Conservation (phyloP, 139 green algal species). For the Chlorella sp. region DNA sequence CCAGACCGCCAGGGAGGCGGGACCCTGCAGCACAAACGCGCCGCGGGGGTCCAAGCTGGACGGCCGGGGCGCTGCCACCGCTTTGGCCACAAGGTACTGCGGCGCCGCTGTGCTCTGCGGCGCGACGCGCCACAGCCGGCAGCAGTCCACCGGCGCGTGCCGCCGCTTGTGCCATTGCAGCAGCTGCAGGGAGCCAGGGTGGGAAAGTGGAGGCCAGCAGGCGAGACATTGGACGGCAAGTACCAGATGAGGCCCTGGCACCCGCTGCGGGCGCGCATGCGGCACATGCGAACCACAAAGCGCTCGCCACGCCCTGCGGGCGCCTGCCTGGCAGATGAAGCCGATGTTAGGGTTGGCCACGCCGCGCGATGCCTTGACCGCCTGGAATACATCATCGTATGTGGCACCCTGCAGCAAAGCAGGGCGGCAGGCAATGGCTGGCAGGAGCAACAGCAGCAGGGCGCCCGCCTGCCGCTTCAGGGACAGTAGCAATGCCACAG, state of each 20-base stretch:
- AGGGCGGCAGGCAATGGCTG: no score
- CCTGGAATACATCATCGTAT: conserved; percentile 89
- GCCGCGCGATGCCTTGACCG: conserved; percentile 82
- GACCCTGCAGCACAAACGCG: conserved; percentile 66
- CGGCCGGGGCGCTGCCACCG: conserved; percentile 25
- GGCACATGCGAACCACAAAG: no score
- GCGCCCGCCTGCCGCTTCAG: no score
- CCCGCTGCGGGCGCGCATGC: no score
- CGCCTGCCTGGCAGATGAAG: conserved; percentile 81
- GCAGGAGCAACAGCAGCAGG: no score
- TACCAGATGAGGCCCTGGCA: no score
- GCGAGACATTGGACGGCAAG: no score
- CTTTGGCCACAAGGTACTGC: conserved; percentile 68
- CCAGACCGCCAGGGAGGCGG: conserved; percentile 59
- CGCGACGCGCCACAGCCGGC: conserved; percentile 79
- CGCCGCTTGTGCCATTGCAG: conserved; percentile 92
- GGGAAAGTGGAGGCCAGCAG: no score
- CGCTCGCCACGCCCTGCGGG: no score
- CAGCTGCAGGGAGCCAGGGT: conserved; percentile 60
- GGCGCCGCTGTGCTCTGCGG: conserved; percentile 76
- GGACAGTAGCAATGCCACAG: no score
- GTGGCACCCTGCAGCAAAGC: background rate
- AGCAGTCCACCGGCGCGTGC: background rate
- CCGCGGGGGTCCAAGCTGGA: conserved; percentile 69
- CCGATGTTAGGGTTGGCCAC: conserved; percentile 97